Evolutionary conservation across 306 rosid species (phyloP), one percentile per base, ranked within the genome.

Genomic region (Citrullus colocynthis): DNA sequence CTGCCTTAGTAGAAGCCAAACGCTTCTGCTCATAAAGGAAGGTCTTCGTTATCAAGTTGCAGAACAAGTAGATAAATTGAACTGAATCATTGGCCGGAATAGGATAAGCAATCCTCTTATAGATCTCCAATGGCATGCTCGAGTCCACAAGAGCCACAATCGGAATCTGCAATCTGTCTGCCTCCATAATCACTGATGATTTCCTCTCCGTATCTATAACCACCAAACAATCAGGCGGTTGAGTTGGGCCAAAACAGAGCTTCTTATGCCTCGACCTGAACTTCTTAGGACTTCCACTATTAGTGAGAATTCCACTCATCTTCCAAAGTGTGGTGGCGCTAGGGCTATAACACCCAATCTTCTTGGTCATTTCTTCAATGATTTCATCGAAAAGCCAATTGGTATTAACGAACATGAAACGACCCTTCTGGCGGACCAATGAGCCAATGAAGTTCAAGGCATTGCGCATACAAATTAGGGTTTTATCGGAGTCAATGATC

Each of bases 401-500:
- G 76, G 98, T 91, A 84, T 91, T 88, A 83, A 91, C 84, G 87
- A 93, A 89, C 98, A 91, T 89, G 91, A 93, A 89, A 7, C 96
- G 89, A 1, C 87, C 98, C 4, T 84, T 87, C 12, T 82, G 87
- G 12, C 87, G 85, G 3, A 94, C 93, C 6, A 93, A 85, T 73
- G 93, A 71, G 10, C 84, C 90, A 8, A 93, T 85, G 89, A 93
- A 93, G 14, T 85, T 79, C 83, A 87, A 81, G 63, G 98, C 98
- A 28, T 80, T 86, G 17, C 97, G 91, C 88, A 93, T 89, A 42
- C 92, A 88, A 28, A 92, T 92, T 9, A 92, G 80, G 75, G 97
- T 92, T 63, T 86, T 85, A 58, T 92, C 92, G 5, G 93, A 90
- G 79, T 92, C 97, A 55, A 92, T 85, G 8, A 92, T 81, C 49